A percentile compares a stretch with the other conserved stretches of the same genome.
Conservation (phyloP, 805 yeast species). For the Ogataea henricii region DNA sequence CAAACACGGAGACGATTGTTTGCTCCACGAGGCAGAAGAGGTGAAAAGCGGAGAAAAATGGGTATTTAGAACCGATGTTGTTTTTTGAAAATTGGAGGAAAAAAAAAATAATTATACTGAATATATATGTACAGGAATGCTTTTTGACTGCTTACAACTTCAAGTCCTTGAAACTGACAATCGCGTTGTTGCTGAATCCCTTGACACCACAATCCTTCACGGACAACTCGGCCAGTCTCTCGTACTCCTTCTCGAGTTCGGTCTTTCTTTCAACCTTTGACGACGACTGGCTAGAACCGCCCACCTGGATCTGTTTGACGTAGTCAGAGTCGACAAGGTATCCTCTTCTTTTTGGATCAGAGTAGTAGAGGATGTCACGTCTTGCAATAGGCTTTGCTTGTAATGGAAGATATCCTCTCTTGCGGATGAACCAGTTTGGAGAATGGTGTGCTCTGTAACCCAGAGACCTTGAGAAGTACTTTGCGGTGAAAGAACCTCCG, state of each 20-base stretch:
- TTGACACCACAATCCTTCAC: conserved; percentile 17
- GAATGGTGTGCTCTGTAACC: conserved; percentile 74
- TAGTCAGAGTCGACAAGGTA: conserved; percentile 51
- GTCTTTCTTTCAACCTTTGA: conserved; percentile 19
- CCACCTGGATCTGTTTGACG: conserved; percentile 35
- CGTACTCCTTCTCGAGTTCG: conserved; percentile 27
- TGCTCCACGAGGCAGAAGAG: conserved; percentile 57
- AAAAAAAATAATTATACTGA: not conserved
- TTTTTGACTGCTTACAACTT: conserved; percentile 15
- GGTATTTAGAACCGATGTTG: conserved; percentile 63
- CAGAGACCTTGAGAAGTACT: conserved; percentile 61
- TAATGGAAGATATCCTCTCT: conserved; percentile 78
- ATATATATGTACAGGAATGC: conserved; percentile 12
- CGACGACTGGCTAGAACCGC: conserved; percentile 16
- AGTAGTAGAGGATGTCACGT: conserved; percentile 78
- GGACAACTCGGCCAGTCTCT: conserved; percentile 9
- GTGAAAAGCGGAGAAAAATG: conserved; percentile 58
- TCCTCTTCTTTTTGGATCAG: conserved; percentile 72
- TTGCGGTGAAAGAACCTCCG: conserved; percentile 76
- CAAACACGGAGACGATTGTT: conserved; percentile 66
- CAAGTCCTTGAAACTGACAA: conserved; percentile 30
- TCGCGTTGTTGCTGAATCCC: conserved; percentile 27
- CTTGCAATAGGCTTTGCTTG: conserved; percentile 83
- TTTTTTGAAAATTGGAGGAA: conserved; percentile 24
- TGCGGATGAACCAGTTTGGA: conserved; percentile 68